Evolutionary conservation across 2,329 filamentous ascomycete species (phyloP).

Genomic region (Ilyonectria robusta): DNA sequence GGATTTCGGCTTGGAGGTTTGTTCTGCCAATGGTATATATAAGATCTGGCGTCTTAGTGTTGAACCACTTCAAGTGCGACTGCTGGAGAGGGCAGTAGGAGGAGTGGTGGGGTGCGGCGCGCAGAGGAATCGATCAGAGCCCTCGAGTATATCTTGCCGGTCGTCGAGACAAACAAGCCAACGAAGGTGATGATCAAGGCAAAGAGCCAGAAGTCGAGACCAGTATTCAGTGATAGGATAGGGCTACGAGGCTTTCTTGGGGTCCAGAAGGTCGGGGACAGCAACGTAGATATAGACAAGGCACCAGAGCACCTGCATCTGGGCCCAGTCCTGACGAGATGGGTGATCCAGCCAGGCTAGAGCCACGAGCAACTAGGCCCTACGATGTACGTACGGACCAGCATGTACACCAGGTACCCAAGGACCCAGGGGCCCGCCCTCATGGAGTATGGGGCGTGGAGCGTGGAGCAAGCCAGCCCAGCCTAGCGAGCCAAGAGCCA

Average conservation of each 20-base stretch:
- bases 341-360: constrained; percentile 21
- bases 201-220: constrained; percentile 14
- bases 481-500: constrained; percentile 27
- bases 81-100: constrained; percentile 1
- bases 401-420: constrained; percentile 26
- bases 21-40: constrained; percentile 1
- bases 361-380: constrained; percentile 37
- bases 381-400: constrained; percentile 31
- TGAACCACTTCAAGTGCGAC: constrained; percentile 20
- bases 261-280: constrained; percentile 40
- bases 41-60: constrained; percentile 11
- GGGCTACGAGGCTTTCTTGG: constrained; percentile 39
- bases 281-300: constrained; percentile 49
- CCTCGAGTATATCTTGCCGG: constrained; percentile 14
- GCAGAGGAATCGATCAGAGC: constrained; percentile 19
- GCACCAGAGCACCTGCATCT: constrained; percentile 46
- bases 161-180: constrained; percentile 18
- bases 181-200: constrained; percentile 27
- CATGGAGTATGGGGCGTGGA: constrained; percentile 31
- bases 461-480: constrained; percentile 27
- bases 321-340: constrained; percentile 44
- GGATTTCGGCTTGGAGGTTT: constrained; percentile 2
- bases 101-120: constrained; percentile 1
- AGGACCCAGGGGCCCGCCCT: constrained; percentile 29
- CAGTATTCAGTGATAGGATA: constrained; percentile 20